Base-by-base conservation (phyloP, 768 basidiomycete species). In the Stropharia rugosoannulata region DNA sequence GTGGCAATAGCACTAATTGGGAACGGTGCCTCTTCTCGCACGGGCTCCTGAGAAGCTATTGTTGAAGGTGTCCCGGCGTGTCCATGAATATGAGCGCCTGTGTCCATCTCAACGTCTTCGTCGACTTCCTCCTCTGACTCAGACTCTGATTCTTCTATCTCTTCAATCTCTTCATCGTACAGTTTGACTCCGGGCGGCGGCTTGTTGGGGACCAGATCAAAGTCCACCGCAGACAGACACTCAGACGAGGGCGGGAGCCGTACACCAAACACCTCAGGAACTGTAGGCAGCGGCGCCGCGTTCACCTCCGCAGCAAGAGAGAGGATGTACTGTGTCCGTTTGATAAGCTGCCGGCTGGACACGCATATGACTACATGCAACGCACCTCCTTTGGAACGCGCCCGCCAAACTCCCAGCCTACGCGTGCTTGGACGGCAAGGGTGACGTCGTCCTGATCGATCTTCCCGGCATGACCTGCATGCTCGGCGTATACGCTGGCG, bases 371-470 rank as follows among this genome's bases (percentile, higher is more conserved):
- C 11, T 57, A 41, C 19, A 59, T 46, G 12, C 18, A 22, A 70
- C 75, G 27, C 54, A 93, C 92, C 83, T 94, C 92, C 73, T 93
- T 93, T 3, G 92, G 92, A 27, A 94, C 84, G 38, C 91, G 80
- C 5, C 93, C 92, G 19, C 91, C 92, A 67, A 93, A 89, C 70
- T 94, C 93, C 93, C 93, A 94, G 41, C 92, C 93, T 4, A 94
- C 93, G 54, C 92, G 85, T 5, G 91, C 90, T 69, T 94, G 92
- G 4, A 93, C 86, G 2, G 91, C 90, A 39, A 94, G 77, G 3
- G 83, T 80, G 45, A 90, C 75, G 70, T 94, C 92, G 59, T 94
- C 91, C 78, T 87, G 82, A 60, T 93, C 91, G 52, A 94, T 77
- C 73, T 89, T 92, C 56, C 87, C 88, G 2, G 83, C 68, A 42